Evolutionary conservation across 306 rosid genomes (phyloP).

Genomic region (Castanopsis chinensis): DNA sequence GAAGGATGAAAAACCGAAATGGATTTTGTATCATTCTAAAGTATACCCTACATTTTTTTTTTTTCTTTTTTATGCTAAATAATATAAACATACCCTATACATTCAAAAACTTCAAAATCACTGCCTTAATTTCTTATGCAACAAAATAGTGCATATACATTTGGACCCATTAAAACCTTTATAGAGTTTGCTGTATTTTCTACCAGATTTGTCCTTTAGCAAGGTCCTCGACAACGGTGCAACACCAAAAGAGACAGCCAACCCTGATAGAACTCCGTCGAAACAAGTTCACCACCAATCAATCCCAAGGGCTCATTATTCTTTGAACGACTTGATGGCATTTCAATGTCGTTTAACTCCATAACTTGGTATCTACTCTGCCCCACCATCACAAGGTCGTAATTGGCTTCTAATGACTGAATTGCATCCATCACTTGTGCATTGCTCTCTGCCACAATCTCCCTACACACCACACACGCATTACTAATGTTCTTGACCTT

Average conservation of each 20-base stretch:
- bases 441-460: background rate
- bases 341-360: background rate
- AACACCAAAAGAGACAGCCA: background rate
- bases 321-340: background rate
- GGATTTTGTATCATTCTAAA: too few relatives aligned
- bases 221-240: background rate
- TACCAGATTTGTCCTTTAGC: too few relatives aligned
- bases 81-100: too few relatives aligned
- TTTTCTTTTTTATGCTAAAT: too few relatives aligned
- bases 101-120: too few relatives aligned
- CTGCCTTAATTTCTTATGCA: too few relatives aligned
- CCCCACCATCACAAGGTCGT: constrained; percentile 1
- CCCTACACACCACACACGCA: background rate
- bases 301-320: background rate
- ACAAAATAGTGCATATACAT: too few relatives aligned
- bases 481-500: background rate
- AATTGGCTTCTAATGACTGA: background rate
- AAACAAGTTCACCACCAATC: background rate
- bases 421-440: background rate
- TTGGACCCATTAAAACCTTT: too few relatives aligned
- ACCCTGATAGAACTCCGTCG: background rate
- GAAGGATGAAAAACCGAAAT: too few relatives aligned
- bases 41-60: too few relatives aligned
- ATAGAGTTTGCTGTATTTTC: too few relatives aligned
- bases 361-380: background rate